Conservation (phyloP, 2,329 filamentous ascomycete species). For the Pseudogymnoascus sp. region DNA sequence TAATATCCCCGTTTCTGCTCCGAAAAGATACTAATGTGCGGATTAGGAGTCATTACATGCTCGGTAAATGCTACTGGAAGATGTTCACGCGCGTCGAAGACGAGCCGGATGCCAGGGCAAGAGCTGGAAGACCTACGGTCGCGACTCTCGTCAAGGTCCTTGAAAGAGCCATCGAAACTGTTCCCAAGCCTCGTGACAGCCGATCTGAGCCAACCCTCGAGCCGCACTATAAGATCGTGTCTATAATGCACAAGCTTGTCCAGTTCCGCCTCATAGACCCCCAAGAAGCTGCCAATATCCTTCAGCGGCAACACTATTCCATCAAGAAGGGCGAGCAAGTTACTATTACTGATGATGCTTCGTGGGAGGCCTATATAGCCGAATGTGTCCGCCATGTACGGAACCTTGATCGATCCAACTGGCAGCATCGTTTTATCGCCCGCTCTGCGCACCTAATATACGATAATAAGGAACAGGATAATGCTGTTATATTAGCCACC, state of each 20-base stretch:
- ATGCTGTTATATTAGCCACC: slow-evolving; percentile 42
- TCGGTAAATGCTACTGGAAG: slow-evolving; percentile 67
- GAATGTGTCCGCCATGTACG: slow-evolving; percentile 29
- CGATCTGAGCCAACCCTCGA: slow-evolving; percentile 60
- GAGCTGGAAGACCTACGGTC: slow-evolving; percentile 26
- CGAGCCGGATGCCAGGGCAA: slow-evolving; percentile 31
- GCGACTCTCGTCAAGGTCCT: slow-evolving; percentile 50
- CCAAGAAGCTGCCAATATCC: slow-evolving; percentile 28
- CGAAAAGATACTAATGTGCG: slow-evolving; percentile 20
- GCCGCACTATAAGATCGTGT: slow-evolving; percentile 65
- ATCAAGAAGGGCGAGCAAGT: slow-evolving; percentile 25
- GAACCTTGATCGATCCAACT: slow-evolving; percentile 60
- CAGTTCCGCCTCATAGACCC: slow-evolving; percentile 21
- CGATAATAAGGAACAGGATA: slow-evolving; percentile 35
- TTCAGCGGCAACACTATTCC: slow-evolving; percentile 28
- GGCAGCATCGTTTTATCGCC: slow-evolving; percentile 67
- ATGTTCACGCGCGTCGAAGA: slow-evolving; percentile 48
- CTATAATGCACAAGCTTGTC: slow-evolving; percentile 60
- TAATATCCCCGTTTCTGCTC: background rate
- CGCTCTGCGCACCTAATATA: slow-evolving; percentile 56
- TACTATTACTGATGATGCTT: slow-evolving; percentile 30
- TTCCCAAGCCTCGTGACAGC: slow-evolving; percentile 54
- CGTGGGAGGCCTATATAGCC: slow-evolving; percentile 56
- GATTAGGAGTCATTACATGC: slow-evolving; percentile 55
- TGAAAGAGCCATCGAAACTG: slow-evolving; percentile 50